Conservation (phyloP, 2,329 filamentous ascomycete genomes). For the Talaromyces amestolkiae region DNA sequence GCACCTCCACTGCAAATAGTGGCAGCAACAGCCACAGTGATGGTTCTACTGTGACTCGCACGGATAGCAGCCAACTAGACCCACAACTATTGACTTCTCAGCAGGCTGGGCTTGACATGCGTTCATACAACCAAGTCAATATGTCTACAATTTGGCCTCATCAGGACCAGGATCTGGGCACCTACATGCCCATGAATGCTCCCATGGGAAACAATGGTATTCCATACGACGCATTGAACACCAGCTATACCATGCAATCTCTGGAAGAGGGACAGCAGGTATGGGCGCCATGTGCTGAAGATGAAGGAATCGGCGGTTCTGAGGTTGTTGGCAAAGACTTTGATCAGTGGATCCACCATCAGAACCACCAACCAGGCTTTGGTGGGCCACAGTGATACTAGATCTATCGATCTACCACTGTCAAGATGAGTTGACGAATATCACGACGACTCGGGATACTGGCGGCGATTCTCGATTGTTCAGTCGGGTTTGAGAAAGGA, state of each 20-base stretch:
- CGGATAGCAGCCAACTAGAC: conserved; percentile 39
- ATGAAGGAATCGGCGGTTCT: conserved; percentile 2
- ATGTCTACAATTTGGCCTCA: conserved; percentile 18
- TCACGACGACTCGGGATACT: background rate
- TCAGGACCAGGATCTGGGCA: conserved; percentile 22
- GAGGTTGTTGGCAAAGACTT: conserved; percentile 44
- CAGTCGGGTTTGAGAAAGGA: conserved; percentile 6
- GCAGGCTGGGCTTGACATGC: conserved; percentile 20
- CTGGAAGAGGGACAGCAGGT: conserved; percentile 34
- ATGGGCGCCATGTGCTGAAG: conserved; percentile 24
- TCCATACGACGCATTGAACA: conserved; percentile 17
- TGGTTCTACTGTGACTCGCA: conserved; percentile 17
- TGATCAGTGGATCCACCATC: conserved; percentile 44
- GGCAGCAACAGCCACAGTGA: conserved; percentile 29
- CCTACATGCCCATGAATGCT: conserved; percentile 23
- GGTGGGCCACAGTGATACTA: conserved; percentile 1
- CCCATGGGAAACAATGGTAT: conserved; percentile 22
- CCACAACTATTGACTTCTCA: conserved; percentile 41
- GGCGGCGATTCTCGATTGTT: conserved; percentile 6
- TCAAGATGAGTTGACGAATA: conserved; percentile 1
- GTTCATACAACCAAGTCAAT: conserved; percentile 2
- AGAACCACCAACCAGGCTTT: conserved; percentile 14
- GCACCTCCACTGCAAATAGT: conserved; percentile 31
- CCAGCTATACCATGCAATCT: conserved; percentile 32
- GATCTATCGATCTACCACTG: background rate